These are phyloP conservation scores for Sporothrix schenckii DNA, from an alignment of 2,329 filamentous ascomycete genomes.

Conservation along the genomic window DNA sequence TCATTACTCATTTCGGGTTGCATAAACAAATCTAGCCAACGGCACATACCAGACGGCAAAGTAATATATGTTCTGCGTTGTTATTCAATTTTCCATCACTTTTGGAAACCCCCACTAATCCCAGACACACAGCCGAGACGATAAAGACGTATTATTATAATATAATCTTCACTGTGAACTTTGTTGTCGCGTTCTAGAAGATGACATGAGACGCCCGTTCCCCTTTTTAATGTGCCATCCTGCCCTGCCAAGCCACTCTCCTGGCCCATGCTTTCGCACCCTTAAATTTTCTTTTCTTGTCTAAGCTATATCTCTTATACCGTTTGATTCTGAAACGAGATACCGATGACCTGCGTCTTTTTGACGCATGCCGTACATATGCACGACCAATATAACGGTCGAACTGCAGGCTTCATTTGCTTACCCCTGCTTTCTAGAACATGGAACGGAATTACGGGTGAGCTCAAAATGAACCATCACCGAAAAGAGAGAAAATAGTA, in stretches of 20 bases:
- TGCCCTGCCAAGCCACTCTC: conserved; percentile 4
- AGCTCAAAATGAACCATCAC: background rate
- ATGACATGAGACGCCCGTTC: background rate
- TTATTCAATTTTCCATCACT: background rate
- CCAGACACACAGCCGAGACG: background rate
- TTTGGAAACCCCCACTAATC: background rate
- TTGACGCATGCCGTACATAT: background rate
- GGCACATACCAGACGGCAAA: background rate
- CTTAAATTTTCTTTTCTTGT: background rate
- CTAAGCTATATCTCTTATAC: background rate
- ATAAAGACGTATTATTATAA: background rate
- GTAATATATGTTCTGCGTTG: too few species aligned
- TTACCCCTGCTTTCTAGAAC: conserved; percentile 5
- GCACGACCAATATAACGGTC: background rate
- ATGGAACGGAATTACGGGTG: background rate
- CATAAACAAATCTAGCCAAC: background rate
- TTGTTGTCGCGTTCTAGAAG: conserved; percentile 8
- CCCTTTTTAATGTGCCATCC: background rate
- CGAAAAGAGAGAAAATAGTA: background rate
- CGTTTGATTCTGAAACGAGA: background rate
- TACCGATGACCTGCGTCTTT: background rate
- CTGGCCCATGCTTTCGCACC: background rate
- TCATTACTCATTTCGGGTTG: conserved; percentile 11
- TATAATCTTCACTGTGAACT: background rate
- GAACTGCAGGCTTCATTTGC: background rate